Conservation (phyloP, 78 protist species). For the Protostelium mycophagum region DNA sequence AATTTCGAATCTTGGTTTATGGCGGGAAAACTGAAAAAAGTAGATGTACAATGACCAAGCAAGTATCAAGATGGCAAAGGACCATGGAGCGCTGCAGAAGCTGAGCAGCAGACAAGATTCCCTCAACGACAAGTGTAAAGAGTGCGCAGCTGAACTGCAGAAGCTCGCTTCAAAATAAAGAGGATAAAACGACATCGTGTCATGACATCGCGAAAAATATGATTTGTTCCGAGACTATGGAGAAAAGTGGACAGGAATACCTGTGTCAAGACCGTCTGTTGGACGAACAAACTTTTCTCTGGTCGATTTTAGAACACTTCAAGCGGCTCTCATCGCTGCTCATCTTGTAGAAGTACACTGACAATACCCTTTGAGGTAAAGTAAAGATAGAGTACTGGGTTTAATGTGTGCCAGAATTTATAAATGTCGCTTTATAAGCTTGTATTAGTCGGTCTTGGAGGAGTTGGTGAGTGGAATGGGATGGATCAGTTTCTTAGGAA, state of each 20-base stretch:
- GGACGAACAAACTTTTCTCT: not conserved
- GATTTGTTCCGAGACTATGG: not conserved
- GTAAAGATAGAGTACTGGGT: not conserved
- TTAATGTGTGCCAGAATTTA: not conserved
- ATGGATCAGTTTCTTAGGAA: not conserved
- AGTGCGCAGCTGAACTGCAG: not conserved
- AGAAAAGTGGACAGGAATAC: not conserved
- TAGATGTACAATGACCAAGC: not conserved
- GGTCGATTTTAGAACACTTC: too few species aligned
- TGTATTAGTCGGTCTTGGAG: slow-evolving; percentile 60
- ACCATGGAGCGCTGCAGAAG: not conserved
- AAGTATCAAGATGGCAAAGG: not conserved
- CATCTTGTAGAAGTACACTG: too few species aligned
- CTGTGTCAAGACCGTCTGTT: not conserved
- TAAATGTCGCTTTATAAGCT: slow-evolving; percentile 36
- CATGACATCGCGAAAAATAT: not conserved
- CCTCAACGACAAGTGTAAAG: not conserved
- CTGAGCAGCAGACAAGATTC: not conserved
- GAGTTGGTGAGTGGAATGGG: slow-evolving; percentile 27
- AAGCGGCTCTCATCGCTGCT: too few species aligned
- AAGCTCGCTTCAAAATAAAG: not conserved
- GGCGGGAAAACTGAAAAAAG: too few species aligned
- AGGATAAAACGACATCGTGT: too few species aligned
- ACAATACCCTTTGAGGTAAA: not conserved
- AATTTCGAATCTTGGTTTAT: too few species aligned